Evolutionary conservation across 2,329 filamentous ascomycete genomes (phyloP).

Genomic region (Amauroascus niger): DNA sequence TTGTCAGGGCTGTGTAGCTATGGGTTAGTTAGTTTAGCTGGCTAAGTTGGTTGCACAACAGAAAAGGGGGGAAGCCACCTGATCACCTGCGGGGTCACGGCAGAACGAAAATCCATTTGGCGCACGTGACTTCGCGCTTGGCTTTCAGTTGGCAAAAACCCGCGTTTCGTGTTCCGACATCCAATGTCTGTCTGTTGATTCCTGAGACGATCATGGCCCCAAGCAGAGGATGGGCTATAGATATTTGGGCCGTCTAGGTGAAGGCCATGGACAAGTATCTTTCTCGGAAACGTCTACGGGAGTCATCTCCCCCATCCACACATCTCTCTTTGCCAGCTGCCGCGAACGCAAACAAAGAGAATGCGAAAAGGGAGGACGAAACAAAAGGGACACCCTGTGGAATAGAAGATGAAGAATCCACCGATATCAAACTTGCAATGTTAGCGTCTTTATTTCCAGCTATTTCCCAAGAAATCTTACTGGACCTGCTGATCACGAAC

Average conservation of each 20-base stretch:
- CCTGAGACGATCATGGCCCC: slow-evolving; percentile 18
- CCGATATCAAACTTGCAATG: slow-evolving; percentile 79
- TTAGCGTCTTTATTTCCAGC: slow-evolving; percentile 65
- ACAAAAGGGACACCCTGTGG: slow-evolving; percentile 7
- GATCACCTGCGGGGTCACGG: too few species aligned
- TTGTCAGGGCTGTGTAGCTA: too few species aligned
- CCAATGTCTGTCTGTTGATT: not conserved
- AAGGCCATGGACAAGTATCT: slow-evolving; percentile 36
- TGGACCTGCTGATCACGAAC: slow-evolving; percentile 69
- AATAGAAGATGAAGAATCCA: slow-evolving; percentile 54
- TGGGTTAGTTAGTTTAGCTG: too few species aligned
- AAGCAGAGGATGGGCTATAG: slow-evolving; percentile 17
- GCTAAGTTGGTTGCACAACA: too few species aligned
- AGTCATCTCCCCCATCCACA: slow-evolving; percentile 13
- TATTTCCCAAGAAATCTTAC: slow-evolving; percentile 54
- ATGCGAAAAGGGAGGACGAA: slow-evolving; percentile 13
- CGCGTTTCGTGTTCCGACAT: not conserved
- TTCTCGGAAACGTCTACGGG: slow-evolving; percentile 28
- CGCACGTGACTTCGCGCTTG: too few species aligned
- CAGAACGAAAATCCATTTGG: too few species aligned
- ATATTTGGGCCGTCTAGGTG: slow-evolving; percentile 19
- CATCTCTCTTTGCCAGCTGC: slow-evolving; percentile 1
- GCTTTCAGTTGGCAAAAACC: not conserved
- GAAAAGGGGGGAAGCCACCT: too few species aligned
- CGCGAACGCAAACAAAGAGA: not conserved